phyloP scores from a whole-genome alignment of 23 red algal genomes.

The Pyropia haitanensis region DNA sequence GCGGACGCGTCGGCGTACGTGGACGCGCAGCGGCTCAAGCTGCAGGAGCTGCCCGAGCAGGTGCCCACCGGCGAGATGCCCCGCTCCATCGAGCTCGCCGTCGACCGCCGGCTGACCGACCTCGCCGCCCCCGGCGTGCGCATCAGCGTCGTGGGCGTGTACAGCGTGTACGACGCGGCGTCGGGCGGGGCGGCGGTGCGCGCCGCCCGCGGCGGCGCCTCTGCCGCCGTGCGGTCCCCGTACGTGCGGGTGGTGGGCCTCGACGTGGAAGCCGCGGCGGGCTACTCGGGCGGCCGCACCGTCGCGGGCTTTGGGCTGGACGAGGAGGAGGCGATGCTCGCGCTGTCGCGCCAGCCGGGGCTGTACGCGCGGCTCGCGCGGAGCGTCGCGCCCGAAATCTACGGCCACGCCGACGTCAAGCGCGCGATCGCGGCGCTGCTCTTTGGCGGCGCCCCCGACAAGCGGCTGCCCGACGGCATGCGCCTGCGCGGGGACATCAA shows the following conservation, averaged over 20 bases:
- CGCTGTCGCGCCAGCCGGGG: constrained; percentile 45
- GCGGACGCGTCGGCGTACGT: constrained; percentile 80
- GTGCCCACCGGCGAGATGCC: constrained; percentile 99
- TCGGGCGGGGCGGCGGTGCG: constrained; percentile 26
- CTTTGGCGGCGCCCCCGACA: constrained; percentile 63
- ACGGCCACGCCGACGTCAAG: constrained; percentile 90
- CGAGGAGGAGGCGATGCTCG: constrained; percentile 92
- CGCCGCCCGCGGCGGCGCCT: constrained; percentile 9
- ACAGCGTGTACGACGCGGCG: constrained; percentile 54
- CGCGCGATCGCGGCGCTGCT: constrained; percentile 75
- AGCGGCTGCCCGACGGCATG: constrained; percentile 90
- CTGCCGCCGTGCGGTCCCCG: constrained; percentile 50
- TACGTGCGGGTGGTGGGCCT: constrained; percentile 88
- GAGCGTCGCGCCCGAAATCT: constrained; percentile 91
- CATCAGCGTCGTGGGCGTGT: constrained; percentile 73
- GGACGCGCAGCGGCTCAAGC: constrained; percentile 86
- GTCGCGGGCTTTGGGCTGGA: constrained; percentile 58
- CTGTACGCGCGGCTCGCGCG: constrained; percentile 60
- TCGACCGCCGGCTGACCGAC: constrained; percentile 77
- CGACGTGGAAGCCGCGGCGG: constrained; percentile 37
- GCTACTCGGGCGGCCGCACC: constrained; percentile 50
- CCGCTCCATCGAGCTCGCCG: constrained; percentile 53
- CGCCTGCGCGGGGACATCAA: constrained; percentile 80
- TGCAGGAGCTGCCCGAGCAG: constrained; percentile 95
- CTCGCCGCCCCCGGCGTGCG: constrained; percentile 70